Evolutionary conservation across 192 early-diverging fungal genomes (phyloP), one percentile per base, ranked within the genome.

Genomic region (Glomus cerebriforme): DNA sequence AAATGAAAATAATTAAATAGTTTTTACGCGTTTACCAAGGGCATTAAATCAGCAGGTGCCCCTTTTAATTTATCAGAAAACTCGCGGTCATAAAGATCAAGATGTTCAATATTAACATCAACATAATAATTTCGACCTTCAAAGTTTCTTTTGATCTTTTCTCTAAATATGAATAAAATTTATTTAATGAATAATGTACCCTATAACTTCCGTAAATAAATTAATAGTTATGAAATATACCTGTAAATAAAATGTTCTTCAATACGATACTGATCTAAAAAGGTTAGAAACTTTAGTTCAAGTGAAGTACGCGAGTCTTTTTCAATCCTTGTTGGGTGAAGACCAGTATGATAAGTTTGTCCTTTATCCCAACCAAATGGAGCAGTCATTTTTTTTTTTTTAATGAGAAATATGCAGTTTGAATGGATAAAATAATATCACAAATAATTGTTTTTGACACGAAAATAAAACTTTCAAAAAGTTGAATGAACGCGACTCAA

Each of bases 221-320:
- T 63, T 17, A 37, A 7, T 19, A 80, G n/a, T 6, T 0, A 32
- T 27, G 3, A 22, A 12, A 17, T 45, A 34, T 80, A 94, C 92
- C 92, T 92, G 73, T 97, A 97, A 68, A 96, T 86, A 86, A 91
- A 96, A 68, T 91, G 87, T 79, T 94, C 92, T 83, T 93, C 93
- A 71, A 96, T 81, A 75, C 92, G 90, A 80, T 96, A 98, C 77
- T 93, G 92, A 67, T 94, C 89, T 79, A 98, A 87, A 84, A 98
- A 98, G 54, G 90, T 90, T 54, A 90, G 87, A 81, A 97, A 91
- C 80, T 88, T 81, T 71, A 90, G 83, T 80, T 94, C 92, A 66
- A 90, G 62, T 78, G 88, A 86, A 69, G 85, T 83, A 79, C 88
- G 85, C 83, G 89, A 84, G 27, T 90, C 81, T 77, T 86, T 86